These are phyloP conservation scores for Hanseniaspora meyeri DNA, from an alignment of 805 yeast genomes.

Conservation along the genomic window DNA sequence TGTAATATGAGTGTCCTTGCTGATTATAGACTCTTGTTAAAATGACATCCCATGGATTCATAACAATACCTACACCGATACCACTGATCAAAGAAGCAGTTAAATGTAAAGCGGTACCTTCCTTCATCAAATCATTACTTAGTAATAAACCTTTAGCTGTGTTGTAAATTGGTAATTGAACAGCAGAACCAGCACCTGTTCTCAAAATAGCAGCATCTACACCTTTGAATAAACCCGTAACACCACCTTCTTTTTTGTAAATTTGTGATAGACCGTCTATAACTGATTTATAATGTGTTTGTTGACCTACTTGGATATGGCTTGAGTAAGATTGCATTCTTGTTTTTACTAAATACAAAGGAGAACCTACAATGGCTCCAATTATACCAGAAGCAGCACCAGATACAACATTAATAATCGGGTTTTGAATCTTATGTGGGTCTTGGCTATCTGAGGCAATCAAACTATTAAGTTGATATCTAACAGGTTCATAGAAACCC, in stretches of 20 bases:
- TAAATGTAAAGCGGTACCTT: conserved; percentile 62
- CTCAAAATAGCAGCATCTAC: conserved; percentile 88
- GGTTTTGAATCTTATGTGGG: conserved; percentile 37
- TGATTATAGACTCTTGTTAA: conserved; percentile 92
- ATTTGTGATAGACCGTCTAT: conserved; percentile 57
- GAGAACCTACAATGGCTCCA: conserved; percentile 85
- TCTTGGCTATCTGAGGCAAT: conserved; percentile 39
- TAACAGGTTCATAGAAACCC: conserved; percentile 84
- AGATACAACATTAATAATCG: conserved; percentile 54
- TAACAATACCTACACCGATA: conserved; percentile 80
- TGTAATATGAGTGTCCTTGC: conserved; percentile 63
- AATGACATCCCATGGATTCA: conserved; percentile 97
- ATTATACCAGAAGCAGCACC: conserved; percentile 79
- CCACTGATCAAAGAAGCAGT: conserved; percentile 70
- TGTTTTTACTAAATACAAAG: conserved; percentile 83
- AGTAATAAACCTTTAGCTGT: conserved; percentile 54
- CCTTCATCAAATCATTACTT: conserved; percentile 39
- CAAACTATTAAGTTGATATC: conserved; percentile 44
- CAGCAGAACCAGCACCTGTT: conserved; percentile 92
- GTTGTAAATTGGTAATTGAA: conserved; percentile 84
- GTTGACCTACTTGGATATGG: conserved; percentile 66
- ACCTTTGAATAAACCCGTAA: conserved; percentile 73
- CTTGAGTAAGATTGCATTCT: conserved; percentile 89
- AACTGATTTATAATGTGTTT: conserved; percentile 68
- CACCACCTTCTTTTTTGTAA: conserved; percentile 58